phyloP scores from a whole-genome alignment of 495 filamentous ascomycete genomes.

The Astrothelium subdiscretum region DNA sequence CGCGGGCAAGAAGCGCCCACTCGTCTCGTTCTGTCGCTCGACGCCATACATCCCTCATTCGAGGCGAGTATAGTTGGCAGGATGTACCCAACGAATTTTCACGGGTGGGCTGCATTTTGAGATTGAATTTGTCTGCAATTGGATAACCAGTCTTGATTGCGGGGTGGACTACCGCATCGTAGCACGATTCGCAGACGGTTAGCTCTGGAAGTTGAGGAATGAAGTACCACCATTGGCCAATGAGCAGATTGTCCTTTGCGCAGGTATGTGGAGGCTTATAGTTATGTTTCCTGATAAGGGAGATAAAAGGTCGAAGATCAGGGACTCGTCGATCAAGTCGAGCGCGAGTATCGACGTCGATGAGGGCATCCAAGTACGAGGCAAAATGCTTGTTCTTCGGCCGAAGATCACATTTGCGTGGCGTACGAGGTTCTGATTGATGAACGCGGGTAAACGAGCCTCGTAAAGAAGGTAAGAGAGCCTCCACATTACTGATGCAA shows the following conservation, averaged over 20 bases:
- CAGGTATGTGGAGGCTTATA: constrained; percentile 43
- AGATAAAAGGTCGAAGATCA: constrained; percentile 38
- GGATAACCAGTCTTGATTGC: constrained; percentile 37
- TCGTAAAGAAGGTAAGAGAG: constrained; percentile 24
- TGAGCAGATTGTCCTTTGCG: constrained; percentile 37
- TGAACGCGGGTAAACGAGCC: constrained; percentile 24
- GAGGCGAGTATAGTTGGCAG: constrained; percentile 64
- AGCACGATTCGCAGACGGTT: constrained; percentile 63
- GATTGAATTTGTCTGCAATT: constrained; percentile 47
- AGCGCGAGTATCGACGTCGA: constrained; percentile 35
- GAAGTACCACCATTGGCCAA: constrained; percentile 46
- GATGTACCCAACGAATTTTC: constrained; percentile 39
- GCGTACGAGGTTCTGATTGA: constrained; percentile 3
- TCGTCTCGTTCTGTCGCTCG: constrained; percentile 49
- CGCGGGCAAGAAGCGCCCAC: constrained; percentile 55
- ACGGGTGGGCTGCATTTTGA: constrained; percentile 33
- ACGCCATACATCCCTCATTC: constrained; percentile 57
- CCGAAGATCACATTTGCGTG: constrained; percentile 18
- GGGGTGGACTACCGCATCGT: constrained; percentile 56
- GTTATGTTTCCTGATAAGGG: constrained; percentile 35
- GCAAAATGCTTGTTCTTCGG: constrained; percentile 32
- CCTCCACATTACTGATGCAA: constrained; percentile 25
- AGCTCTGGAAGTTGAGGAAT: constrained; percentile 52
- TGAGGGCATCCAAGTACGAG: constrained; percentile 49
- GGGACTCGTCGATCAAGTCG: constrained; percentile 27